A percentile compares a stretch with the other conserved stretches of the same genome.
Evolutionary conservation across 345 rosid species (phyloP).

Genomic region (Luvunga scandens): DNA sequence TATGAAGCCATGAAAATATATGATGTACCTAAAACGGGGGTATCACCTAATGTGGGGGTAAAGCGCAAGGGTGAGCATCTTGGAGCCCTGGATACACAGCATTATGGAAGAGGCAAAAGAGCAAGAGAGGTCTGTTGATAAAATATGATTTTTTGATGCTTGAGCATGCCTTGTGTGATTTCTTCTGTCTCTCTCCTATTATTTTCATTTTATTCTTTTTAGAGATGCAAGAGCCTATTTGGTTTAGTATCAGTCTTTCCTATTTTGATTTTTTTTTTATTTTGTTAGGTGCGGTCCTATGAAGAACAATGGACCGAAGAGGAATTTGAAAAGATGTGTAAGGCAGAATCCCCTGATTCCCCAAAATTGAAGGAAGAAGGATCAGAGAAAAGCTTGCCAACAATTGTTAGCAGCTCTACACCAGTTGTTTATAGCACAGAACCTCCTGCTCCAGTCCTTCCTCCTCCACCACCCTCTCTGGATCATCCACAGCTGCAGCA

Average conservation of each 20-base stretch:
- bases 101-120: conserved; percentile 92
- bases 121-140: conserved; percentile 79
- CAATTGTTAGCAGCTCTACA: conserved; percentile 29
- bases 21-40: conserved; percentile 56
- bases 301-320: conserved; percentile 95
- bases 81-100: conserved; percentile 66
- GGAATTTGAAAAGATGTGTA: conserved; percentile 91
- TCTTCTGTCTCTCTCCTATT: background rate
- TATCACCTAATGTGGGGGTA: conserved; percentile 44
- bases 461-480: conserved; percentile 11
- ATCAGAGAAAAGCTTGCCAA: conserved; percentile 36
- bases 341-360: conserved; percentile 72
- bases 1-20: conserved; percentile 67
- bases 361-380: conserved; percentile 56
- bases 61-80: conserved; percentile 57
- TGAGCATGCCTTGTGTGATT: background rate
- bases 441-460: conserved; percentile 19
- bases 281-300: conserved; percentile 73
- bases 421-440: conserved; percentile 26
- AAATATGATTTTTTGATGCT: conserved; percentile 19
- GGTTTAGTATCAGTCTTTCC: background rate
- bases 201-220: background rate
- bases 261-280: background rate
- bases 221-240: conserved; percentile 2
- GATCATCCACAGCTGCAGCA: conserved; percentile 34